Percentiles rank a stretch among this genome's conserved stretches.
These are phyloP conservation scores for Allantophomopsis lycopodina DNA, from an alignment of 2,329 filamentous ascomycete species.

Conservation along the genomic window DNA sequence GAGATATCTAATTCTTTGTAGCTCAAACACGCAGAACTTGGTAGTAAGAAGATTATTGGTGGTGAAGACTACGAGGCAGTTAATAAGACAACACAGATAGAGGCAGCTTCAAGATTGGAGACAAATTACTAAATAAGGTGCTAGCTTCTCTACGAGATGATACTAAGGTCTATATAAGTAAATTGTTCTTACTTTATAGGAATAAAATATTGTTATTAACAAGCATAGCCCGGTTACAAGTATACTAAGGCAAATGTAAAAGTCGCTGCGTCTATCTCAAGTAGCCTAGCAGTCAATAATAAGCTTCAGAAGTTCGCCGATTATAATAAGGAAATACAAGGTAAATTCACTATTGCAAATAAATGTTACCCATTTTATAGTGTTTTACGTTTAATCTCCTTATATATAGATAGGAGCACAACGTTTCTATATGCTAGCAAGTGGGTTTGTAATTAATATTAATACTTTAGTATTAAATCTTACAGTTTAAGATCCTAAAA, in stretches of 20 bases:
- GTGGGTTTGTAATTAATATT: slow-evolving; percentile 30
- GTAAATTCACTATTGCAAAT: slow-evolving; percentile 91
- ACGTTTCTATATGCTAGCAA: slow-evolving; percentile 87
- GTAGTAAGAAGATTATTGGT: slow-evolving; percentile 57
- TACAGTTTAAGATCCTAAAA: slow-evolving; percentile 52
- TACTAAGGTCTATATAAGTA: slow-evolving; percentile 72
- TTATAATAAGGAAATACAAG: slow-evolving; percentile 76
- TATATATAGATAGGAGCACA: slow-evolving; percentile 52
- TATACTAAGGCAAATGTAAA: slow-evolving; percentile 97
- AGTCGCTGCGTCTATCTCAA: slow-evolving; percentile 65
- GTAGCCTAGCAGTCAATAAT: slow-evolving; percentile 63
- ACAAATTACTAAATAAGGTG: slow-evolving; percentile 70
- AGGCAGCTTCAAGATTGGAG: slow-evolving; percentile 67
- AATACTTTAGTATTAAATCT: slow-evolving; percentile 1
- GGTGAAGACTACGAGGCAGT: slow-evolving; percentile 78
- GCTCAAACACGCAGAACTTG: slow-evolving; percentile 12
- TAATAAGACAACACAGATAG: slow-evolving; percentile 62
- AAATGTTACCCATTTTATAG: slow-evolving; percentile 29
- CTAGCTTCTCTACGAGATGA: slow-evolving; percentile 74
- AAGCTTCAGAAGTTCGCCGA: slow-evolving; percentile 66
- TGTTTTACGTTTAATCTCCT: slow-evolving; percentile 3
- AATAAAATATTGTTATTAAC: background rate
- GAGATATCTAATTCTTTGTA: slow-evolving; percentile 1
- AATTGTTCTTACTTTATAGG: slow-evolving; percentile 6
- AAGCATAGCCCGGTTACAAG: slow-evolving; percentile 71